These are phyloP conservation scores for Schizopora paradoxa DNA, from an alignment of 1,284 basidiomycete species.

Conservation along the genomic window DNA sequence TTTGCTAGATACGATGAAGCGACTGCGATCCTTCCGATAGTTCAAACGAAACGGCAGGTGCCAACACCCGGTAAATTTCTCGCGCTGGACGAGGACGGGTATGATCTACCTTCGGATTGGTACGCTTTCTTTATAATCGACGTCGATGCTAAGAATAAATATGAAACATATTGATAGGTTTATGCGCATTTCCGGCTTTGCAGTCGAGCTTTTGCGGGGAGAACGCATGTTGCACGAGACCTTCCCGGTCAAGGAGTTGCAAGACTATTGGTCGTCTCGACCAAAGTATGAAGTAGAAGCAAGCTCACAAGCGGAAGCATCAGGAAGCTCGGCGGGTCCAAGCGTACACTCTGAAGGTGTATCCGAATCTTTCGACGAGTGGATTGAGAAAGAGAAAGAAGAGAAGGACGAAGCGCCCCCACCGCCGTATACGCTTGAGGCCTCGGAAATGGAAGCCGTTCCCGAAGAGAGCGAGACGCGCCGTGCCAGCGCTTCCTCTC, in stretches of 20 bases:
- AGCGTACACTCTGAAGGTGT: conserved; percentile 16
- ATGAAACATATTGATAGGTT: conserved; percentile 40
- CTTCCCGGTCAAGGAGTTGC: conserved; percentile 65
- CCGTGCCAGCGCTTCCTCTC: background rate
- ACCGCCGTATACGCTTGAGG: conserved; percentile 63
- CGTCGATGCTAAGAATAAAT: background rate
- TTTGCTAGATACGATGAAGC: conserved; percentile 67
- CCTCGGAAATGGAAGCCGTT: conserved; percentile 27
- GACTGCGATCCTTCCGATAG: conserved; percentile 67
- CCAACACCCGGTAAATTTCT: conserved; percentile 57
- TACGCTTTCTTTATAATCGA: conserved; percentile 26
- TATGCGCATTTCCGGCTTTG: conserved; percentile 71
- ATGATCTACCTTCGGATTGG: conserved; percentile 71
- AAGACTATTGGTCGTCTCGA: conserved; percentile 65
- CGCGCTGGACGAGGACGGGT: conserved; percentile 66
- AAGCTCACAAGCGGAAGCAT: conserved; percentile 17
- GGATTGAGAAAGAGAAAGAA: conserved; percentile 42
- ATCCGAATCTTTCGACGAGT: conserved; percentile 39
- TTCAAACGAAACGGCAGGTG: conserved; percentile 48
- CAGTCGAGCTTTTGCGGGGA: conserved; percentile 58
- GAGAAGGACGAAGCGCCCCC: conserved; percentile 52
- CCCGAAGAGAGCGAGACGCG: background rate
- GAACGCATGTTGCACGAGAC: conserved; percentile 56
- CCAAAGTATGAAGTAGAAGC: conserved; percentile 48
- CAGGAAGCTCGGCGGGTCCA: background rate